These are phyloP conservation scores for Colletotrichum spaethianum DNA, from an alignment of 2,329 filamentous ascomycete species.

Conservation along the genomic window DNA sequence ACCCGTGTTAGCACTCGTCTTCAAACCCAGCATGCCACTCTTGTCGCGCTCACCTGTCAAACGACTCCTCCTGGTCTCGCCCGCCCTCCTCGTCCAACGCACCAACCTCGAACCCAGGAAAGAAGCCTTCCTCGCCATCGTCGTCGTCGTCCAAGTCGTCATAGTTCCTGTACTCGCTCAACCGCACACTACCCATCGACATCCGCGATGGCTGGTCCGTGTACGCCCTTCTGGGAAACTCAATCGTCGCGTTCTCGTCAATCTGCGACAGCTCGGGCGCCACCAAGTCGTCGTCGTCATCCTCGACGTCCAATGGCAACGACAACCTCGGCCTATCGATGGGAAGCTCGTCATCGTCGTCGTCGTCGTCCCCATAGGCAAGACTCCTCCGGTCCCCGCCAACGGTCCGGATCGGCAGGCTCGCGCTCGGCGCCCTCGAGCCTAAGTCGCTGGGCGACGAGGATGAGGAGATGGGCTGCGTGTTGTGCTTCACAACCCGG, in stretches of 20 bases:
- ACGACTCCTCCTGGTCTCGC: constrained; percentile 54
- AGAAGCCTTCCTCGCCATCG: constrained; percentile 64
- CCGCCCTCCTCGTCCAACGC: constrained; percentile 49
- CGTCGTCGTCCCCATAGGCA: constrained; percentile 46
- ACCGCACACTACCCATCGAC: constrained; percentile 66
- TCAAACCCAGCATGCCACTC: no score
- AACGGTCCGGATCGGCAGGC: constrained; percentile 46
- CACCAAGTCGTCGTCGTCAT: constrained; percentile 63
- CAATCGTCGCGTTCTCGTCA: constrained; percentile 70
- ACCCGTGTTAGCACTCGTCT: constrained; percentile 44
- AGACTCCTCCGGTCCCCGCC: constrained; percentile 43
- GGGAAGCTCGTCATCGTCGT: constrained; percentile 64
- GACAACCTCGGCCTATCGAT: constrained; percentile 69
- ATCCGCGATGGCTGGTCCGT: constrained; percentile 63
- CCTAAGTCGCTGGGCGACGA: constrained; percentile 54
- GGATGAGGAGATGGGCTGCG: constrained; percentile 63
- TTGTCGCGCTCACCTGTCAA: constrained; percentile 3
- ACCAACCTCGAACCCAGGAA: constrained; percentile 51
- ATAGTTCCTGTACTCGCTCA: constrained; percentile 66
- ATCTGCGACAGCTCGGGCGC: constrained; percentile 69
- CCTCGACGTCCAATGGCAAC: constrained; percentile 62
- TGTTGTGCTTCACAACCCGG: constrained; percentile 65
- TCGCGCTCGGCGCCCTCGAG: constrained; percentile 29
- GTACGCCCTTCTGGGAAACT: constrained; percentile 68
- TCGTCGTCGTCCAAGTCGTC: constrained; percentile 57